phyloP scores from a whole-genome alignment of 1,284 basidiomycete species.

The Sphagnurus paluster region DNA sequence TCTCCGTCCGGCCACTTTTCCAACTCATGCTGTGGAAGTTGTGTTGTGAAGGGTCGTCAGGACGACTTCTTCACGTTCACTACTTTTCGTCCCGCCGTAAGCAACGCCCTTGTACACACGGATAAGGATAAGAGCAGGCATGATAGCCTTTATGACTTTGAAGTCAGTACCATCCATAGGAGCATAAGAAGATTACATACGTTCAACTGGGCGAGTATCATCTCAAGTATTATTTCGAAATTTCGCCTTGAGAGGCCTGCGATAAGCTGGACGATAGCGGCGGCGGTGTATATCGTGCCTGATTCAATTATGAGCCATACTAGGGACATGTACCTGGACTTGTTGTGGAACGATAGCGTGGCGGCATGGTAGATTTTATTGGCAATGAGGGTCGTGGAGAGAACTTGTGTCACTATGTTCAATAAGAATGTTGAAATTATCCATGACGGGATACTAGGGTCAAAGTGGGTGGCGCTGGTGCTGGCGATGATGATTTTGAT shows the following conservation, averaged over 20 bases:
- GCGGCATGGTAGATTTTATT: constrained; percentile 21
- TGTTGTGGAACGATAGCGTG: constrained; percentile 12
- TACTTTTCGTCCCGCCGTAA: constrained; percentile 15
- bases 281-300: constrained; percentile 25
- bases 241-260: constrained; percentile 25
- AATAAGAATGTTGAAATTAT: constrained; percentile 26
- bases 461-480: constrained; percentile 22
- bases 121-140: constrained; percentile 25
- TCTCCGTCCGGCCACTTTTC: no score
- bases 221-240: constrained; percentile 25
- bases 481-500: constrained; percentile 25
- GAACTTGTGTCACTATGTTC: constrained; percentile 26
- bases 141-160: constrained; percentile 26
- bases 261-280: constrained; percentile 24
- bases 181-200: no score
- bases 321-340: constrained; percentile 20
- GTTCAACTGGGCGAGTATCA: no score
- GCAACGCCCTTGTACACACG: constrained; percentile 24
- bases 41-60: constrained; percentile 15
- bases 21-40: neutral
- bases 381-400: constrained; percentile 24
- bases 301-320: constrained; percentile 25
- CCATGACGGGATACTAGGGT: constrained; percentile 23
- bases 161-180: no score
- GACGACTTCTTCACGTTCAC: neutral